Percentiles rank a stretch among this genome's conserved stretches.
Conservation (phyloP, 2,329 filamentous ascomycete species). For the Daldinia sp. region DNA sequence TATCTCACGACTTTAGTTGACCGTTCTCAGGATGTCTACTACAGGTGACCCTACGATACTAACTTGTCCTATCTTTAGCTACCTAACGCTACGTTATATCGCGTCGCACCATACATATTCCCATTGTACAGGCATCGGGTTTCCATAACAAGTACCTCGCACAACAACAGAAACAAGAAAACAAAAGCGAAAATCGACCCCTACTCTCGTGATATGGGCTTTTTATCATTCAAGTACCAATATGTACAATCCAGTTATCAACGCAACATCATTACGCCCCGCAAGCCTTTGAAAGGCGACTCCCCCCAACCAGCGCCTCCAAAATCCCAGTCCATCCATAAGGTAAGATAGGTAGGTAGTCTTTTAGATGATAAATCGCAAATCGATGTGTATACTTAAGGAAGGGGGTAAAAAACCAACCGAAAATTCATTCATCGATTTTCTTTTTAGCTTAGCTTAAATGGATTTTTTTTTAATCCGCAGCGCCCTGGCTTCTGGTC, state of each 20-base stretch:
- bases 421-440: constrained; percentile 14
- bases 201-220: neutral
- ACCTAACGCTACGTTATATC: constrained; percentile 4
- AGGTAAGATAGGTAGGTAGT: too few species aligned
- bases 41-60: neutral
- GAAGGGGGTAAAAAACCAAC: constrained; percentile 25
- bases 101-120: neutral
- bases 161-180: too few species aligned
- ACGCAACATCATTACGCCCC: constrained; percentile 9
- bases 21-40: neutral
- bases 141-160: constrained; percentile 1
- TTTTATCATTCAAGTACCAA: constrained; percentile 16
- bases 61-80: neutral
- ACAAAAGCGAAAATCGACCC: neutral
- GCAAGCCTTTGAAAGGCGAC: constrained; percentile 4
- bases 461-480: constrained; percentile 30
- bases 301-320: constrained; percentile 6
- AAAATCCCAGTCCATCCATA: constrained; percentile 16
- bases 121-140: neutral
- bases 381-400: constrained; percentile 13
- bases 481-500: constrained; percentile 55
- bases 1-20: constrained; percentile 1
- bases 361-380: constrained; percentile 5
- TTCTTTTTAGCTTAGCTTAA: neutral
- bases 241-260: constrained; percentile 35